These are phyloP conservation scores for Fusarium xyrophilum DNA, from an alignment of 2,329 filamentous ascomycete genomes.

Conservation along the genomic window DNA sequence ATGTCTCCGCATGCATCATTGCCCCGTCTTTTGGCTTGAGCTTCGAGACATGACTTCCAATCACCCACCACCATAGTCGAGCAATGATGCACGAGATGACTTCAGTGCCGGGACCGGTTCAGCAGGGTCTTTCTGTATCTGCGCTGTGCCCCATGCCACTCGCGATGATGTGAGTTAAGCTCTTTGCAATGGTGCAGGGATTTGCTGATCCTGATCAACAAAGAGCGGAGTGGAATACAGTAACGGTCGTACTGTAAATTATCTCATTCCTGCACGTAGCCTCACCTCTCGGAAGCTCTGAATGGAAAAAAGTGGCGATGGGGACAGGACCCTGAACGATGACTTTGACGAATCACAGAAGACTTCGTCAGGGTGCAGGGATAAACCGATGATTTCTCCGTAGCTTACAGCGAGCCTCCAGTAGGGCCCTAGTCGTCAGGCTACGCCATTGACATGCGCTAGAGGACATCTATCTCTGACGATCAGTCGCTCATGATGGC, in stretches of 20 bases:
- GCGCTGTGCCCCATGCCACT: slow-evolving; percentile 5
- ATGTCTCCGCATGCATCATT: slow-evolving; percentile 24
- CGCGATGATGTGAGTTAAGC: slow-evolving; percentile 12
- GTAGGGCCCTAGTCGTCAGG: slow-evolving; percentile 16
- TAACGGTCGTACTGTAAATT: slow-evolving; percentile 22
- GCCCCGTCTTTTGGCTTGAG: slow-evolving; percentile 23
- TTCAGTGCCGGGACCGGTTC: slow-evolving; percentile 36
- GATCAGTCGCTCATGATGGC: slow-evolving; percentile 30
- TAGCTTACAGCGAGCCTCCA: slow-evolving; percentile 21
- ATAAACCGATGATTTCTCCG: slow-evolving; percentile 26
- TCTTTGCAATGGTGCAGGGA: neutral
- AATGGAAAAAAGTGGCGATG: slow-evolving; percentile 13
- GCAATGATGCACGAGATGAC: slow-evolving; percentile 28
- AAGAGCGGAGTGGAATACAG: slow-evolving; percentile 2
- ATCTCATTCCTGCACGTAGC: slow-evolving; percentile 24
- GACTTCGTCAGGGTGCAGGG: slow-evolving; percentile 15
- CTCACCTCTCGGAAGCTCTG: slow-evolving; percentile 11
- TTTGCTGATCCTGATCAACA: slow-evolving; percentile 26
- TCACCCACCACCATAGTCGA: slow-evolving; percentile 9
- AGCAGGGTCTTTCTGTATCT: slow-evolving; percentile 37
- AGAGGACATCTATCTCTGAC: slow-evolving; percentile 37
- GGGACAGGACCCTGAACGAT: slow-evolving; percentile 37
- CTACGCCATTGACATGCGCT: slow-evolving; percentile 40
- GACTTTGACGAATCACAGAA: slow-evolving; percentile 16
- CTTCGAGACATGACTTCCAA: slow-evolving; percentile 11